Conservation (phyloP, 352 stramenopile genomes). For the Paralagenidium karlingii region DNA sequence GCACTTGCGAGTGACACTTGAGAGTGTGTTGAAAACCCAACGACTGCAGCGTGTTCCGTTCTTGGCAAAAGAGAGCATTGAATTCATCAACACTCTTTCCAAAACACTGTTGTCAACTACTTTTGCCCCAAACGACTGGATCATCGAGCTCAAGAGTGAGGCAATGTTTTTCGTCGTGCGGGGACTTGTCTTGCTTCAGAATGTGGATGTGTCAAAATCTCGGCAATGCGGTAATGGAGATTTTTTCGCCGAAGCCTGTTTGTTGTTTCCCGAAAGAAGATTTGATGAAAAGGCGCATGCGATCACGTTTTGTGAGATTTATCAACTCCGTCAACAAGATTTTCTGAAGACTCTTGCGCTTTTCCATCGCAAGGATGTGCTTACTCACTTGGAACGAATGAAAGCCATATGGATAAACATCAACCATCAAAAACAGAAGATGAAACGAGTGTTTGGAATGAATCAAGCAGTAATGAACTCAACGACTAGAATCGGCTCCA, state of each 20-base stretch:
- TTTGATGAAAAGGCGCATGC: constrained; percentile 36
- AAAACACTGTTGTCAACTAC: constrained; percentile 28
- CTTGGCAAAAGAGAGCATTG: constrained; percentile 44
- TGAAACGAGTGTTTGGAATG: constrained; percentile 55
- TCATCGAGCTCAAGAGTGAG: constrained; percentile 48
- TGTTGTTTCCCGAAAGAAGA: constrained; percentile 22
- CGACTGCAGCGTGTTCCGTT: constrained; percentile 46
- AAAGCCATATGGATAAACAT: constrained; percentile 27
- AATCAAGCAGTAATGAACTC: too few species aligned
- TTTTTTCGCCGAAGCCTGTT: constrained; percentile 36
- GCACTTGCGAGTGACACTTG: constrained; percentile 37
- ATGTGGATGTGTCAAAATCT: constrained; percentile 8
- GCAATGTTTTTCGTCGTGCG: constrained; percentile 56
- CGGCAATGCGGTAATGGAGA: constrained; percentile 26
- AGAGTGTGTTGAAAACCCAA: constrained; percentile 39
- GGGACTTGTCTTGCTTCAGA: constrained; percentile 32
- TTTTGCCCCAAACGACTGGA: constrained; percentile 60
- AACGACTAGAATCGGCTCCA: too few species aligned
- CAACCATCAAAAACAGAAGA: constrained; percentile 70
- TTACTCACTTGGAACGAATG: constrained; percentile 30
- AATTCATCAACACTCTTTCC: constrained; percentile 57
- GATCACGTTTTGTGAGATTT: constrained; percentile 61
- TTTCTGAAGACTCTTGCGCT: constrained; percentile 38
- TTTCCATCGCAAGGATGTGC: constrained; percentile 29
- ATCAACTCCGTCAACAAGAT: constrained; percentile 36